Evolutionary conservation across 352 stramenopile species (phyloP).

Genomic region (Plasmopara muralis): DNA sequence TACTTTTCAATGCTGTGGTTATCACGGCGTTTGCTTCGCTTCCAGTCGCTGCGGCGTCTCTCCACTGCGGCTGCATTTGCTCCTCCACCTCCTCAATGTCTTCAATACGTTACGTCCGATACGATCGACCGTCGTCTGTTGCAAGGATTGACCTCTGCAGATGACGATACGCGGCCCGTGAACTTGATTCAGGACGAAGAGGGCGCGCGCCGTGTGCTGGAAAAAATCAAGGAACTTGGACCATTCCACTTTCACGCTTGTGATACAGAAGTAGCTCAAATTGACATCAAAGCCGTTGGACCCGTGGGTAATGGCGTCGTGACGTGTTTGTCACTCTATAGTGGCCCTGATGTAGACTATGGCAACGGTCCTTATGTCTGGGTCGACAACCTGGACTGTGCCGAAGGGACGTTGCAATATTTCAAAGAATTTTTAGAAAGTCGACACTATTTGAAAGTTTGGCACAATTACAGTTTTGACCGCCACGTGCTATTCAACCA

Average conservation of each 20-base stretch:
- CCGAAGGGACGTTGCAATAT: conserved; percentile 77
- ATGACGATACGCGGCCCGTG: conserved; percentile 59
- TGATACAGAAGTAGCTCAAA: conserved; percentile 97
- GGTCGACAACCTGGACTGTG: conserved; percentile 90
- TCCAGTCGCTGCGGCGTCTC: conserved; percentile 3
- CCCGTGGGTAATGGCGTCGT: conserved; percentile 97
- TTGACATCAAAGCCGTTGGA: conserved; percentile 92
- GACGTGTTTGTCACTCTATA: conserved; percentile 97
- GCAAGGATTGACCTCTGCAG: conserved; percentile 47
- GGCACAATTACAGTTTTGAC: conserved; percentile 99
- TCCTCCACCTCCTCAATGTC: conserved; percentile 3
- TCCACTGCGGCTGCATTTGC: conserved; percentile 7
- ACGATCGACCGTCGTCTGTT: conserved; percentile 54
- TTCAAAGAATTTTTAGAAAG: conserved; percentile 94
- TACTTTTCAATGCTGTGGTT: conserved; percentile 6
- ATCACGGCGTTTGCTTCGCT: conserved; percentile 5
- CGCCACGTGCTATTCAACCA: conserved; percentile 97
- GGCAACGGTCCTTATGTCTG: conserved; percentile 88
- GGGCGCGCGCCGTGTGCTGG: conserved; percentile 51
- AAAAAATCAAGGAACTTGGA: conserved; percentile 50
- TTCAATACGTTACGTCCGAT: conserved; percentile 69
- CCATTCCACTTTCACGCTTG: conserved; percentile 89
- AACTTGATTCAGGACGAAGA: conserved; percentile 76
- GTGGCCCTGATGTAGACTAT: conserved; percentile 94
- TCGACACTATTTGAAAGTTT: conserved; percentile 89